Evolutionary conservation across 257 asterid species (phyloP), one percentile per base, ranked within the genome.

Genomic region (Ligustrum vulgare): DNA sequence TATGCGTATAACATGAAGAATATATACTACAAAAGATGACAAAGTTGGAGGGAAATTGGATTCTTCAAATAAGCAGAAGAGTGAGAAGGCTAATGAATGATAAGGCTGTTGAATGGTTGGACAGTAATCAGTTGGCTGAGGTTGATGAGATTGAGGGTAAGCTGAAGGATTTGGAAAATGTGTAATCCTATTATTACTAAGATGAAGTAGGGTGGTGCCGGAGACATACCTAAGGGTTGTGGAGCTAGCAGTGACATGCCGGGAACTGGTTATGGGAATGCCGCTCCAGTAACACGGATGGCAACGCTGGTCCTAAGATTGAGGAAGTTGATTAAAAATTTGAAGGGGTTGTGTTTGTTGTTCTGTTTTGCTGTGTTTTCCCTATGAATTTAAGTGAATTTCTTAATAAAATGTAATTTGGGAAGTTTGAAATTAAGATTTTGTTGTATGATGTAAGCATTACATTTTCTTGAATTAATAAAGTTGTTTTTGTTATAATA

Each of bases 101-200:
- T 1, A 87, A 83, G 80, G 74, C 85, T 0, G 36, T 86, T 13
- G 84, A 83, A 39, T 89, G 90, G 93, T 37, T 89, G 82, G 93
- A 87, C 10, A 28, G 90, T 73, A 88, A 88, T 39, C 93, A 86
- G 78, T 34, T 88, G 81, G 89, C 89, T 43, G 93, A 88, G 66
- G 93, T 86, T 39, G 88, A 88, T 78, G 89, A 88, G 64, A 68
- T 86, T 73, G 91, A 88, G 68, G 93, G 84, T 18, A 88, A 84
- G 63, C 73, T 84, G 87, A 88, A 88, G 80, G 93, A 83, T 67
- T 78, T 88, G 81, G 89, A 86, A 82, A 81, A 41, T 11, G 63
- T 81, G 91, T 73, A 84, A 86, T 60, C 91, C 91, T 1, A 83
- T 86, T 11, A 80, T 86, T 15, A 77, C 89, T 0, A 86, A 80